Evolutionary conservation across 75 land plant species (phyloP).

Genomic region (Selaginella moellendorffii): DNA sequence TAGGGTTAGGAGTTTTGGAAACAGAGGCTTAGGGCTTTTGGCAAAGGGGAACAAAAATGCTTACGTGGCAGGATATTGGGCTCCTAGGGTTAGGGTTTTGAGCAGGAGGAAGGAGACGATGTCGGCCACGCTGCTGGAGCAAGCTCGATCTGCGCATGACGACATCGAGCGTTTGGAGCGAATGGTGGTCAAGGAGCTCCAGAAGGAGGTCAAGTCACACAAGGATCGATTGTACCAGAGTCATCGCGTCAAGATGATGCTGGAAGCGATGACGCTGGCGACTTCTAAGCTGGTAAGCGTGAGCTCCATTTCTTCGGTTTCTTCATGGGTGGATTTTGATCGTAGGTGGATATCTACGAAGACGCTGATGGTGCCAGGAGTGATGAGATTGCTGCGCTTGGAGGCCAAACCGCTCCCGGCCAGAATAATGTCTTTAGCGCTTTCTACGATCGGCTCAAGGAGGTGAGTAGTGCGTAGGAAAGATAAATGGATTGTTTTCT

Average conservation of each 20-base stretch:
- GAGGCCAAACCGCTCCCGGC: constrained; percentile 43
- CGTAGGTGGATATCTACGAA: constrained; percentile 77
- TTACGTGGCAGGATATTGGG: no score
- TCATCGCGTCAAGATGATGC: constrained; percentile 87
- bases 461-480: constrained; percentile 29
- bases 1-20: no score
- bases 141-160: constrained; percentile 77
- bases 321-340: background rate
- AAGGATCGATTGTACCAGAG: constrained; percentile 73
- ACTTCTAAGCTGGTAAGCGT: constrained; percentile 53
- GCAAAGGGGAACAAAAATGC: background rate
- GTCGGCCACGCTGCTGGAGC: constrained; percentile 90
- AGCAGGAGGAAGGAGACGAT: constrained; percentile 17
- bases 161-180: constrained; percentile 94
- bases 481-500: background rate
- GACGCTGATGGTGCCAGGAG: constrained; percentile 73
- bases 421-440: constrained; percentile 61
- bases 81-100: background rate
- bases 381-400: constrained; percentile 93
- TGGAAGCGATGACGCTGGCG: constrained; percentile 42
- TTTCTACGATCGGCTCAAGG: constrained; percentile 89
- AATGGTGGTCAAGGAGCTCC: constrained; percentile 81
- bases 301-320: background rate
- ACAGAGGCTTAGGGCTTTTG: background rate
- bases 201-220: constrained; percentile 51